Conservation (phyloP, 2,329 filamentous ascomycete genomes). For the Diaporthe longicolla region DNA sequence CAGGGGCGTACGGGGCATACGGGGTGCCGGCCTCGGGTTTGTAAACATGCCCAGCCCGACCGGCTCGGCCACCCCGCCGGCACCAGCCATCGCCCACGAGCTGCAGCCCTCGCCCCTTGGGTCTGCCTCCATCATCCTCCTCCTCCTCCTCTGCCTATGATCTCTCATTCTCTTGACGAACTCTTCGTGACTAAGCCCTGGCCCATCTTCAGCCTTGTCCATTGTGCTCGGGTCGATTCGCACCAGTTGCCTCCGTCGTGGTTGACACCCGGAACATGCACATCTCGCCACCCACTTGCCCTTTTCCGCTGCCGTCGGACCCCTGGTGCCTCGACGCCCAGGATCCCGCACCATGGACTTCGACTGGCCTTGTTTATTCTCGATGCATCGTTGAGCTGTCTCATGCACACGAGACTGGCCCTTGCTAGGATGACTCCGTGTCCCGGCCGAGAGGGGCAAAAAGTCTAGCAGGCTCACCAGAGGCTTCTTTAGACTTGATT, state of each 20-base stretch:
- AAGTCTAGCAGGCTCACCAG: neutral
- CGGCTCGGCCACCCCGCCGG: neutral
- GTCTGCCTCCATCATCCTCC: neutral
- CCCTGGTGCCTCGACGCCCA: too few species aligned
- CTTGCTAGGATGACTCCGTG: too few species aligned
- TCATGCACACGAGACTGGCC: neutral
- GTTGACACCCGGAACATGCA: neutral
- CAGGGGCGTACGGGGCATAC: too few species aligned
- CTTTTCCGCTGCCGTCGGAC: neutral
- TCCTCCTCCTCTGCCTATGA: too few species aligned
- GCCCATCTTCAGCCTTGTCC: neutral
- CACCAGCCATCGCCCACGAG: neutral
- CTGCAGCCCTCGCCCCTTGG: conserved; percentile 4
- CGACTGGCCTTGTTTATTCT: neutral
- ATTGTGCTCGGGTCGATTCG: neutral
- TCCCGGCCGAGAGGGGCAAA: neutral
- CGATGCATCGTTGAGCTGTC: too few species aligned
- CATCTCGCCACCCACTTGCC: conserved; percentile 5
- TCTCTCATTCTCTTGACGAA: neutral
- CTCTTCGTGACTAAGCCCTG: neutral
- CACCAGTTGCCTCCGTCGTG: too few species aligned
- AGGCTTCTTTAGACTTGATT: neutral
- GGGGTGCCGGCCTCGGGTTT: conserved; percentile 5
- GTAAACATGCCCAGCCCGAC: conserved; percentile 2
- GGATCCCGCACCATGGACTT: neutral